Percentiles rank a stretch among this genome's conserved stretches.
These are phyloP conservation scores for Cicer judaicum DNA, from an alignment of 306 rosid species.

Conservation along the genomic window DNA sequence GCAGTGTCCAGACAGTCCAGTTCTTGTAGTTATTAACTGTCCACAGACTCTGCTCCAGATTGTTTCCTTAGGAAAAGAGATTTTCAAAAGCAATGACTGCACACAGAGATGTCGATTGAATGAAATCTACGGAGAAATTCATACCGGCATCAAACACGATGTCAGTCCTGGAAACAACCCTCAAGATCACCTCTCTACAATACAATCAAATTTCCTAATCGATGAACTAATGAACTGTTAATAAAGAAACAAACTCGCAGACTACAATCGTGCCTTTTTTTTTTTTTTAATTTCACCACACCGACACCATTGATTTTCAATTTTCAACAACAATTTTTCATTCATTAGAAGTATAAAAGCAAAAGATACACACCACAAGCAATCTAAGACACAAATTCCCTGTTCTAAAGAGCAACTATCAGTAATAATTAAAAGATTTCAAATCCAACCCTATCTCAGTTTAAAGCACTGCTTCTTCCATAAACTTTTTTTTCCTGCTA, in stretches of 20 bases:
- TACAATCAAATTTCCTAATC: conserved; percentile 19
- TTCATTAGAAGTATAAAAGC: background rate
- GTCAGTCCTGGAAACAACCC: background rate
- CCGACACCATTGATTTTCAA: background rate
- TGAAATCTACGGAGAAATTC: conserved; percentile 4
- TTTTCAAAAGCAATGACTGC: conserved; percentile 7
- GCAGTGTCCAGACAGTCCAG: background rate
- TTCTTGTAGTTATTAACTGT: conserved; percentile 11
- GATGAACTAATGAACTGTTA: background rate
- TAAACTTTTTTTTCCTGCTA: background rate
- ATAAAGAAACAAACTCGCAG: conserved; percentile 7
- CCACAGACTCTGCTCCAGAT: background rate
- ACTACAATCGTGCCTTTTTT: background rate
- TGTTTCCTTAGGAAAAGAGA: background rate
- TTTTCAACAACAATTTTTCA: background rate
- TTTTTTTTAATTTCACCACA: background rate
- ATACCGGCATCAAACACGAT: conserved; percentile 10
- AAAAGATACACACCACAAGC: conserved; percentile 2
- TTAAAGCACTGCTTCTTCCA: background rate
- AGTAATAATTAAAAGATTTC: conserved; percentile 1
- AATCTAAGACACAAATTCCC: conserved; percentile 8
- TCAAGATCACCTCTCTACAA: conserved; percentile 12
- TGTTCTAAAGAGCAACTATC: conserved; percentile 20
- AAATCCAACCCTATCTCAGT: background rate
- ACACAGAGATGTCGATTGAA: background rate